These are phyloP conservation scores for Sabuloglossum arenarium DNA, from an alignment of 495 filamentous ascomycete genomes.

Conservation along the genomic window DNA sequence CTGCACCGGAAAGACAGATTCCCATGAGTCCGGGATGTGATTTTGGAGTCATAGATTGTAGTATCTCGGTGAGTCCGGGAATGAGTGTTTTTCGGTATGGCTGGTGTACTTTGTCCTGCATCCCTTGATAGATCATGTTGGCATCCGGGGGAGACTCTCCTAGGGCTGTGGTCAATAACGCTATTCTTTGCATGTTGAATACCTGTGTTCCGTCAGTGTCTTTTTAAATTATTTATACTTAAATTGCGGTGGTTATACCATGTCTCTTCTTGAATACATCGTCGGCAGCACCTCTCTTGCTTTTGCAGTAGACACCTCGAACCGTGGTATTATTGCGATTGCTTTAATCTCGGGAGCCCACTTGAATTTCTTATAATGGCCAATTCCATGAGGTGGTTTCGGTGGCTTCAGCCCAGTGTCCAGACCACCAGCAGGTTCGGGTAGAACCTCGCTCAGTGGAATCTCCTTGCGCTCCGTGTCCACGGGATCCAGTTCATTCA, in stretches of 20 bases:
- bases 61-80: constrained; percentile 75
- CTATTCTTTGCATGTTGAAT: constrained; percentile 86
- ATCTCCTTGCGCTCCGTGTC: constrained; percentile 79
- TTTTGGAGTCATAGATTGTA: constrained; percentile 63
- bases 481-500: constrained; percentile 70
- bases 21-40: constrained; percentile 75
- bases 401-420: constrained; percentile 72
- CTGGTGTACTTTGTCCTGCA: constrained; percentile 96
- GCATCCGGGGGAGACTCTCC: constrained; percentile 79
- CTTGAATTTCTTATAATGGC: constrained; percentile 77
- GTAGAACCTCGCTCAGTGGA: constrained; percentile 84
- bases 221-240: constrained; percentile 13
- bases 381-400: constrained; percentile 73
- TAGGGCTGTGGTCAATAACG: constrained; percentile 66
- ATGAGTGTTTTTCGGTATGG: constrained; percentile 78
- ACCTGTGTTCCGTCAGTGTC: constrained; percentile 26
- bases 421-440: constrained; percentile 62
- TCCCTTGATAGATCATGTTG: constrained; percentile 80
- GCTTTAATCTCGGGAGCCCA: constrained; percentile 90
- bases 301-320: constrained; percentile 76
- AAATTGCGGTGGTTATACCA: constrained; percentile 24
- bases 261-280: constrained; percentile 53
- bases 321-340: constrained; percentile 83
- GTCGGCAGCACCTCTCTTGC: constrained; percentile 65
- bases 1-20: constrained; percentile 82